phyloP scores from a whole-genome alignment of 306 rosid genomes.

The Pueraria montana region DNA sequence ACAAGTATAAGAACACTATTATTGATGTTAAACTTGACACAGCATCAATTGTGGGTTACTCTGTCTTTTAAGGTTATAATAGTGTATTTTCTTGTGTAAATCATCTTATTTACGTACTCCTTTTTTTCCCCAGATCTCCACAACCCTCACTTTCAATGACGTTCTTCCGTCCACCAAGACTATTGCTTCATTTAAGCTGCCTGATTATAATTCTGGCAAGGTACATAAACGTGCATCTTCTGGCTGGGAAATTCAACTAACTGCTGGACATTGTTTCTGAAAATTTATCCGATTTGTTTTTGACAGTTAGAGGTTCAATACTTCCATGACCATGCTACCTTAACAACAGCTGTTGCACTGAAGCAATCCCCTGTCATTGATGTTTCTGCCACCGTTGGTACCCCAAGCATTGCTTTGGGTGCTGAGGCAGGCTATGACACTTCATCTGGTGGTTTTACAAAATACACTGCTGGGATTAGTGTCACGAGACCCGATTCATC shows the following conservation, averaged over 20 bases:
- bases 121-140: conserved; percentile 63
- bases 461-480: conserved; percentile 85
- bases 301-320: conserved; percentile 93
- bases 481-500: conserved; percentile 67
- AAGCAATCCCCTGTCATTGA: conserved; percentile 80
- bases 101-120: conserved; percentile 26
- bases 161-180: conserved; percentile 88
- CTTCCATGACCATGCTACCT: conserved; percentile 90
- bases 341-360: conserved; percentile 68
- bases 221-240: conserved; percentile 55
- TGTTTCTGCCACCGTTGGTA: conserved; percentile 82
- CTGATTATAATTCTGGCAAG: conserved; percentile 90
- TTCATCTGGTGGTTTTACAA: conserved; percentile 69
- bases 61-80: conserved; percentile 35
- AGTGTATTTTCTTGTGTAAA: conserved; percentile 32
- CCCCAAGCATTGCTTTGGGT: conserved; percentile 82
- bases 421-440: conserved; percentile 94
- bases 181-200: conserved; percentile 85
- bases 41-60: conserved; percentile 75
- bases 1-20: conserved; percentile 81
- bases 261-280: not conserved
- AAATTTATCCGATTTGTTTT: conserved; percentile 36
- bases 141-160: conserved; percentile 76
- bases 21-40: conserved; percentile 92
- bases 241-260: conserved; percentile 5